Evolutionary conservation across 2,329 filamentous ascomycete genomes (phyloP).

Genomic region (Lasiodiplodia hormozganensis): DNA sequence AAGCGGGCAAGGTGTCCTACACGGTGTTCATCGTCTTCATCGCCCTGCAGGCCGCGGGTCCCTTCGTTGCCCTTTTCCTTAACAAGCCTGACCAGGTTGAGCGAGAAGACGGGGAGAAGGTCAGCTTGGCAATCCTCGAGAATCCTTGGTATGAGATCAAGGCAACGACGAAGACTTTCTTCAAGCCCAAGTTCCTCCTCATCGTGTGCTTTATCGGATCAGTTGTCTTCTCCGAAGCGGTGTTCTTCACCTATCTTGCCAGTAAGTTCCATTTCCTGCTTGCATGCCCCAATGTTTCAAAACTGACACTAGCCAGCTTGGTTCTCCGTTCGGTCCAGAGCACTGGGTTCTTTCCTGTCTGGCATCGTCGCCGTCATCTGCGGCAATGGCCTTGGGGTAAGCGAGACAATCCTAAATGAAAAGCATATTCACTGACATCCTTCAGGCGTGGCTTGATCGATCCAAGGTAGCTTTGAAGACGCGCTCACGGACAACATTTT

Average conservation of each 20-base stretch:
- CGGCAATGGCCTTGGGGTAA: conserved; percentile 68
- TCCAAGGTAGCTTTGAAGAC: conserved; percentile 60
- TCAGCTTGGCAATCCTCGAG: conserved; percentile 64
- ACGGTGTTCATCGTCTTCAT: conserved; percentile 75
- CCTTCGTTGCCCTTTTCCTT: conserved; percentile 68
- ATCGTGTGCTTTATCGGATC: conserved; percentile 73
- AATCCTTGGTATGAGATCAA: conserved; percentile 66
- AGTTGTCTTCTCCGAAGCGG: conserved; percentile 73
- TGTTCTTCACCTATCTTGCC: conserved; percentile 73
- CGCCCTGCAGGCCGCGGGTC: conserved; percentile 69
- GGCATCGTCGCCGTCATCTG: conserved; percentile 70
- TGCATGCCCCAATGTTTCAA: neutral
- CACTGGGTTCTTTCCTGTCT: conserved; percentile 73
- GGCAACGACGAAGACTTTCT: conserved; percentile 64
- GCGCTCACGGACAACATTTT: conserved; percentile 64
- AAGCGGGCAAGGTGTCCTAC: conserved; percentile 72
- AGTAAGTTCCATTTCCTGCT: conserved; percentile 42
- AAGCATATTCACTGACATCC: conserved; percentile 33
- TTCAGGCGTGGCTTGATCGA: conserved; percentile 62
- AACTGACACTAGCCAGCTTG: conserved; percentile 53
- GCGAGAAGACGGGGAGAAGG: conserved; percentile 68
- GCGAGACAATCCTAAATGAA: neutral
- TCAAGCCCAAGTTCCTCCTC: conserved; percentile 67
- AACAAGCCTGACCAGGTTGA: conserved; percentile 68
- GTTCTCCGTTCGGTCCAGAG: conserved; percentile 73